These are phyloP conservation scores for Oryza glaberrima DNA, from an alignment of 176 grass and related monocot species.

Conservation along the genomic window DNA sequence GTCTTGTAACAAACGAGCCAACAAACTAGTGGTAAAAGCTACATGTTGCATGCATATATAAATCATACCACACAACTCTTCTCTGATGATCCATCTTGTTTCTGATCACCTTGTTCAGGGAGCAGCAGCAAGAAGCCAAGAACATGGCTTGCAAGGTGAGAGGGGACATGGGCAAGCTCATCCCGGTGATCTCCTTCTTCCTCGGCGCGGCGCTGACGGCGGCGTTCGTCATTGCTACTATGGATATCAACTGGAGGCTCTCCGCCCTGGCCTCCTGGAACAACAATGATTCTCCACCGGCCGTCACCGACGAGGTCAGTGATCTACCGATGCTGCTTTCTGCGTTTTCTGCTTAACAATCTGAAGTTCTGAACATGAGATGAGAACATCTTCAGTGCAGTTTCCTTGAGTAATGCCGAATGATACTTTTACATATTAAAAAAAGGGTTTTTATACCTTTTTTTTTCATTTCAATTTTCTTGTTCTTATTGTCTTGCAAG, in stretches of 20 bases:
- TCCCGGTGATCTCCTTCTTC: conserved; percentile 49
- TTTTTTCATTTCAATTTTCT: not conserved
- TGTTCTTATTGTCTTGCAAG: not conserved
- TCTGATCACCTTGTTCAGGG: not conserved
- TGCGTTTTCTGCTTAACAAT: not conserved
- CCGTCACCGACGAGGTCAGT: conserved; percentile 36
- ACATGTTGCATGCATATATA: conserved; percentile 1
- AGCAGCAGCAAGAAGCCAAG: conserved; percentile 13
- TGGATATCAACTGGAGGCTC: conserved; percentile 40
- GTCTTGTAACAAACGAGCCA: not conserved
- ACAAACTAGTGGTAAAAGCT: not conserved
- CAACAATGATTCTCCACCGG: conserved; percentile 5
- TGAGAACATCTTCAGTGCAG: not conserved
- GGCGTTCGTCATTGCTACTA: conserved; percentile 29
- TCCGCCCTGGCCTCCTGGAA: conserved; percentile 41
- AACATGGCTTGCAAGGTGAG: conserved; percentile 42
- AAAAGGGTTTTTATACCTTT: not conserved
- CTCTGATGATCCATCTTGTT: not conserved
- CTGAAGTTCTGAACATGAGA: not conserved
- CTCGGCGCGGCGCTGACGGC: conserved; percentile 39
- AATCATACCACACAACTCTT: conserved; percentile 39
- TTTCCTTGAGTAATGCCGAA: not conserved
- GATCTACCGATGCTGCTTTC: not conserved
- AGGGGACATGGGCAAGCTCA: conserved; percentile 38
- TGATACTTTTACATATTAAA: too few relatives aligned